A percentile compares a stretch with the other conserved stretches of the same genome.
These are phyloP conservation scores for Termitomyces sp. DNA, from an alignment of 768 basidiomycete species.

Conservation along the genomic window DNA sequence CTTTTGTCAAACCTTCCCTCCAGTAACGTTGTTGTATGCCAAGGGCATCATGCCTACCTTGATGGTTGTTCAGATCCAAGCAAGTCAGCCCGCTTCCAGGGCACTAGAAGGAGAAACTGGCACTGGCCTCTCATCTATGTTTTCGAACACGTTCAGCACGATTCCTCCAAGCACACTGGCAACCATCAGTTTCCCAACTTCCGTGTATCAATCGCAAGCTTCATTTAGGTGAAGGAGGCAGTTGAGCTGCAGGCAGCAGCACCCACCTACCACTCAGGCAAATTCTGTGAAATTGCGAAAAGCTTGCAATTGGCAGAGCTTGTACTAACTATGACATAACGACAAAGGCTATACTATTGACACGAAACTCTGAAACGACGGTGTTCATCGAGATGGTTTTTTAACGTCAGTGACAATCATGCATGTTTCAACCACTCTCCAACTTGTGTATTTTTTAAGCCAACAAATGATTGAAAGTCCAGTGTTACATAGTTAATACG, in stretches of 20 bases:
- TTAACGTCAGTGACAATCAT: no score
- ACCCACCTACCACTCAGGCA: background rate
- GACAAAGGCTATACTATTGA: no score
- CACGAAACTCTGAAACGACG: no score
- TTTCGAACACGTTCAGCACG: background rate
- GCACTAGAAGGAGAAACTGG: background rate
- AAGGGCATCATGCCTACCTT: constrained; percentile 1
- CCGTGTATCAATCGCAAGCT: background rate
- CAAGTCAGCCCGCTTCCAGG: background rate
- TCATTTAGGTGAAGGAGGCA: background rate
- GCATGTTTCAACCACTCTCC: no score
- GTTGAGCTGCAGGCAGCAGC: background rate
- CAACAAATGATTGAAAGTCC: no score
- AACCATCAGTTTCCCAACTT: background rate
- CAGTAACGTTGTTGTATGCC: background rate
- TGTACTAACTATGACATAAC: no score
- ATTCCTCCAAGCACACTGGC: background rate
- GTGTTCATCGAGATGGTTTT: no score
- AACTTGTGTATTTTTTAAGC: no score
- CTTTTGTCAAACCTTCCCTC: background rate
- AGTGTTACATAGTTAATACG: no score
- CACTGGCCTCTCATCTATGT: background rate
- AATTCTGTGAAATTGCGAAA: background rate
- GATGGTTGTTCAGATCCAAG: background rate
- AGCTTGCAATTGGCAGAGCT: no score